Conservation (phyloP, 2,329 filamentous ascomycete genomes). For the Sclerotiophoma versabilis region DNA sequence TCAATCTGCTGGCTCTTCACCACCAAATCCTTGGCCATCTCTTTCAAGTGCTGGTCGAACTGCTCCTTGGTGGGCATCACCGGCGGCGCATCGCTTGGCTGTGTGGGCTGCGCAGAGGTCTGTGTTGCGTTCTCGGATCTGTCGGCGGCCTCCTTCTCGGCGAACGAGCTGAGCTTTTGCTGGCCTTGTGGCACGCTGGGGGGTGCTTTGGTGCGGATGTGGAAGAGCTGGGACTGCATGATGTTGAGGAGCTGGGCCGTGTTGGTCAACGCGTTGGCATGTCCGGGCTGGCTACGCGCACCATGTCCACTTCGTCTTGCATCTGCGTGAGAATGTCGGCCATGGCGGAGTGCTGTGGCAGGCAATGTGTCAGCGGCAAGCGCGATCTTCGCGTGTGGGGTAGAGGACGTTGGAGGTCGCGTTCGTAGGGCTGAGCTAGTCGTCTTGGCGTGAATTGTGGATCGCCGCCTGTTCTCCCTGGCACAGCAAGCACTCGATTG, state of each 20-base stretch:
- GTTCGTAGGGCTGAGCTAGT: slow-evolving; percentile 30
- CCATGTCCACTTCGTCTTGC: slow-evolving; percentile 85
- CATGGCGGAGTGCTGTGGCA: slow-evolving; percentile 55
- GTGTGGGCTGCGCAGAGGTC: slow-evolving; percentile 16
- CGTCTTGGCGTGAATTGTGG: slow-evolving; percentile 29
- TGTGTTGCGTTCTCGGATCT: slow-evolving; percentile 27
- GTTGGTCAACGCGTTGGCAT: neutral
- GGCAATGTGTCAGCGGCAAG: neutral
- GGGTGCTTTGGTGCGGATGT: slow-evolving; percentile 53
- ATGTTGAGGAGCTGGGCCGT: slow-evolving; percentile 53
- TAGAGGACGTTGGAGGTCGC: slow-evolving; percentile 9
- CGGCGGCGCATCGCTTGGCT: slow-evolving; percentile 18
- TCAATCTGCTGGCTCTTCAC: slow-evolving; percentile 86
- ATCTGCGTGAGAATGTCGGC: slow-evolving; percentile 81
- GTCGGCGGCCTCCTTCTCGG: slow-evolving; percentile 39
- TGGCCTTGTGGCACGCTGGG: slow-evolving; percentile 53
- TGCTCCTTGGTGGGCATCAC: slow-evolving; percentile 49
- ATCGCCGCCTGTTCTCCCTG: no score
- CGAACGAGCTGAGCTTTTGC: slow-evolving; percentile 46
- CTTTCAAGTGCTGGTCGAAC: slow-evolving; percentile 71
- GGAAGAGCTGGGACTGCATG: slow-evolving; percentile 56
- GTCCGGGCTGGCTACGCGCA: slow-evolving; percentile 45
- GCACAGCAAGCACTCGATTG: neutral
- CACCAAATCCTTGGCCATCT: slow-evolving; percentile 78
- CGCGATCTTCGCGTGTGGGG: neutral